These are phyloP conservation scores for Sclerotinia glacialis DNA, from an alignment of 2,329 filamentous ascomycete genomes.

Conservation along the genomic window DNA sequence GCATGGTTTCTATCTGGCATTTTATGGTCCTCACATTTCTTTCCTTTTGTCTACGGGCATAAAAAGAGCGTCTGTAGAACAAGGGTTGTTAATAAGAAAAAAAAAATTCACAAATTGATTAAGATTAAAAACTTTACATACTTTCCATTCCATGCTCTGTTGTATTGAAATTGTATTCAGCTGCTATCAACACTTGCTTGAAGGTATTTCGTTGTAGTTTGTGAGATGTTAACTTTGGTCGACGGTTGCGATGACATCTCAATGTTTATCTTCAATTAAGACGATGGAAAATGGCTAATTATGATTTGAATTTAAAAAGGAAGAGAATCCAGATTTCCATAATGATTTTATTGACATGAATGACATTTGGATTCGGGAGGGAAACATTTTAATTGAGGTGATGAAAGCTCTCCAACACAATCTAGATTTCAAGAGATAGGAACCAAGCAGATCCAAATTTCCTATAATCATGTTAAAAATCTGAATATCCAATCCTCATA, in stretches of 20 bases:
- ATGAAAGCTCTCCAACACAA: too few species aligned
- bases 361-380: too few species aligned
- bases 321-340: background rate
- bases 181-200: background rate
- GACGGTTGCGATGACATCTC: too few species aligned
- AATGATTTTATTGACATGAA: too few species aligned
- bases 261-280: background rate
- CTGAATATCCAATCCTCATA: too few species aligned
- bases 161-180: background rate
- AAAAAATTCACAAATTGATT: conserved; percentile 28
- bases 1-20: conserved; percentile 35
- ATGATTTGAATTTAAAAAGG: too few species aligned
- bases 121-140: conserved; percentile 21
- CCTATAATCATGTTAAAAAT: too few species aligned
- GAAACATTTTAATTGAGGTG: too few species aligned
- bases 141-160: background rate
- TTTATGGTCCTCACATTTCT: conserved; percentile 33
- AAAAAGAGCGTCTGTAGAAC: conserved; percentile 40
- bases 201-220: background rate
- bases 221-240: too few species aligned
- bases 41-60: conserved; percentile 37
- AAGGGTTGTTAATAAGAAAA: conserved; percentile 38
- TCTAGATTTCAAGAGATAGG: too few species aligned
- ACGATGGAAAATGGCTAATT: background rate
- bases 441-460: too few species aligned